These are phyloP conservation scores for Serpula lacrymans DNA, from an alignment of 768 basidiomycete species.

Conservation along the genomic window DNA sequence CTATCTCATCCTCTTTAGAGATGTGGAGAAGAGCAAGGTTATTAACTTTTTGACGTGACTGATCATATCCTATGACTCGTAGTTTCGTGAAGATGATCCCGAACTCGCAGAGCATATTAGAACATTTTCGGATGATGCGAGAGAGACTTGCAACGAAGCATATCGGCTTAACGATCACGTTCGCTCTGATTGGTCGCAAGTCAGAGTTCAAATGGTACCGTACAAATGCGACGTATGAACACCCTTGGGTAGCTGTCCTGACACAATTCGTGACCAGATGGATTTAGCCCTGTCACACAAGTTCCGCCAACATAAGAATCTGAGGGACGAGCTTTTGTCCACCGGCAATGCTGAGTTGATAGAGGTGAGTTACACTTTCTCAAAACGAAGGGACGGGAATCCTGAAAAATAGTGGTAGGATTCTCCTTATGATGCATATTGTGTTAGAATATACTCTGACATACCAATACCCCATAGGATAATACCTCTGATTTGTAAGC, in stretches of 20 bases:
- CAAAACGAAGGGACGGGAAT: background rate
- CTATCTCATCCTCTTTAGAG: too few relatives aligned
- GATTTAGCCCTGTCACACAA: constrained; percentile 56
- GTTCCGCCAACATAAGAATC: constrained; percentile 56
- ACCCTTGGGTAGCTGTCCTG: background rate
- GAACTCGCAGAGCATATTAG: constrained; percentile 60
- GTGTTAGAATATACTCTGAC: too few relatives aligned
- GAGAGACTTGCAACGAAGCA: constrained; percentile 64
- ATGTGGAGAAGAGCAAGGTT: too few relatives aligned
- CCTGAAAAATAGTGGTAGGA: background rate
- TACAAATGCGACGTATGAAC: background rate
- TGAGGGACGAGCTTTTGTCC: constrained; percentile 49
- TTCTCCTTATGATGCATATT: constrained; percentile 9
- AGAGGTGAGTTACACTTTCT: constrained; percentile 40
- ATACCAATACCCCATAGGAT: too few relatives aligned
- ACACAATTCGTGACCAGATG: constrained; percentile 38
- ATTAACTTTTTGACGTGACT: constrained; percentile 27
- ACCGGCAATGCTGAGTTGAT: constrained; percentile 59
- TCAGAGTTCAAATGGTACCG: constrained; percentile 61
- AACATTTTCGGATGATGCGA: constrained; percentile 53
- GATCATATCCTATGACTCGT: constrained; percentile 21
- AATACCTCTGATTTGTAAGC: too few relatives aligned
- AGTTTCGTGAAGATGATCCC: constrained; percentile 54
- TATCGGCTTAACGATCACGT: constrained; percentile 60
- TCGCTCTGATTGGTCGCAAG: constrained; percentile 65